Percentiles rank a stretch among this genome's conserved stretches.
Conservation (phyloP, 2,329 filamentous ascomycete genomes). For the Orbilia javanica region DNA sequence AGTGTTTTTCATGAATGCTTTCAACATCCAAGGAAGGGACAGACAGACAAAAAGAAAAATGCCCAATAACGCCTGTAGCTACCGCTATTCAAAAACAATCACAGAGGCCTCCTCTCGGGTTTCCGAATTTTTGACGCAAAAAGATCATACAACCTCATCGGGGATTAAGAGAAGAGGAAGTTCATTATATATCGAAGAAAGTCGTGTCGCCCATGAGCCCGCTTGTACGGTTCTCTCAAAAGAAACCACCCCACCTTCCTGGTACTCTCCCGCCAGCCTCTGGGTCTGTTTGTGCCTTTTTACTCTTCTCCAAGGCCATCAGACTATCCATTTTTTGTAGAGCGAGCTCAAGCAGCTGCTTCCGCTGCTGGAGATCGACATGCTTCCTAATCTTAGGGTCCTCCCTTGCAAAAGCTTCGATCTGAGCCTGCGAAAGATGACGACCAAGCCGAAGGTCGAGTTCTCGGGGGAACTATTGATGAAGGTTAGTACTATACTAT, state of each 20-base stretch:
- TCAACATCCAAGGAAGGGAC: not conserved
- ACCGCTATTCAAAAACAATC: conserved; percentile 16
- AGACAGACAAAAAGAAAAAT: not conserved
- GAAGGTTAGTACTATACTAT: conserved; percentile 17
- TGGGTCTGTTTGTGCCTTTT: conserved; percentile 58
- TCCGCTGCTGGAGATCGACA: conserved; percentile 89
- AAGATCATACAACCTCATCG: not conserved
- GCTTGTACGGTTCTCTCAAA: conserved; percentile 21
- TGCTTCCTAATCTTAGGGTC: conserved; percentile 90
- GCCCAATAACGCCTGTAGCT: conserved; percentile 27
- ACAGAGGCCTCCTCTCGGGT: not conserved
- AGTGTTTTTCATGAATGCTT: conserved; percentile 12
- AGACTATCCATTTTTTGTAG: conserved; percentile 95
- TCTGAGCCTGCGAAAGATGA: conserved; percentile 80
- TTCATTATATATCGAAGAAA: conserved; percentile 13
- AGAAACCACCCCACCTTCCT: conserved; percentile 58
- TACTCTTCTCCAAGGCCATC: conserved; percentile 76
- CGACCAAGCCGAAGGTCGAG: conserved; percentile 87
- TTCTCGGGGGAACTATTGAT: conserved; percentile 80
- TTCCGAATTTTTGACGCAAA: not conserved
- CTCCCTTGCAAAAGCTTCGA: conserved; percentile 91
- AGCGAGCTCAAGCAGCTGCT: conserved; percentile 92
- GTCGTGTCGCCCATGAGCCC: not conserved
- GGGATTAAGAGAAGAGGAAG: not conserved
- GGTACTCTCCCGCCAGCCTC: conserved; percentile 21